phyloP scores from a whole-genome alignment of 2,329 filamentous ascomycete species.

The Trichophyton rubrum region DNA sequence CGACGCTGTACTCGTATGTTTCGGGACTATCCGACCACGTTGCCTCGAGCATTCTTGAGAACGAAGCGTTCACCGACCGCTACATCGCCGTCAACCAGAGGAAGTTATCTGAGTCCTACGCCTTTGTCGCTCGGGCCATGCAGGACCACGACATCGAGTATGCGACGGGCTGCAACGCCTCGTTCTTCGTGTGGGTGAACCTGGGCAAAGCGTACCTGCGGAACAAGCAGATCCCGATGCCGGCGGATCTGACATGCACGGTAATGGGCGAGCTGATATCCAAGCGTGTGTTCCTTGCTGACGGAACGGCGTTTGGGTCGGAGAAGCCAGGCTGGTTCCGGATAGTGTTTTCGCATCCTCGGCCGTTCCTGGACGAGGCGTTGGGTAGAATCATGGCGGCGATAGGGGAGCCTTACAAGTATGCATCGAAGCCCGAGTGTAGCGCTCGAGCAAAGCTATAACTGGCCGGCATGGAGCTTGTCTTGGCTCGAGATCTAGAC shows the following conservation, averaged over 20 bases:
- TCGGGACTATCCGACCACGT: slow-evolving; percentile 35
- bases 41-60: slow-evolving; percentile 32
- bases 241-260: slow-evolving; percentile 17
- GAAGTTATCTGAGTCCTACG: slow-evolving; percentile 31
- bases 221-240: slow-evolving; percentile 9
- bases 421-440: not conserved
- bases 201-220: slow-evolving; percentile 25
- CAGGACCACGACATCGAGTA: slow-evolving; percentile 35
- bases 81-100: slow-evolving; percentile 36
- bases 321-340: slow-evolving; percentile 34
- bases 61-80: slow-evolving; percentile 32
- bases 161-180: slow-evolving; percentile 39
- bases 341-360: slow-evolving; percentile 28
- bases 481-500: not conserved
- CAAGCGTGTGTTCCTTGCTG: slow-evolving; percentile 27
- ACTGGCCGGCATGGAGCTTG: not conserved
- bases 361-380: slow-evolving; percentile 22
- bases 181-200: slow-evolving; percentile 46
- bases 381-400: slow-evolving; percentile 20
- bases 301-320: slow-evolving; percentile 25
- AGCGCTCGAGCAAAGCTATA: not conserved
- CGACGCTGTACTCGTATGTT: slow-evolving; percentile 37
- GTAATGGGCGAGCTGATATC: slow-evolving; percentile 27
- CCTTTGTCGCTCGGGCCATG: slow-evolving; percentile 29
- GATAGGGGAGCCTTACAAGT: slow-evolving; percentile 6